Evolutionary conservation across 441 rosid species (phyloP), one percentile per base, ranked within the genome.

Genomic region (Gossypium davidsonii): DNA sequence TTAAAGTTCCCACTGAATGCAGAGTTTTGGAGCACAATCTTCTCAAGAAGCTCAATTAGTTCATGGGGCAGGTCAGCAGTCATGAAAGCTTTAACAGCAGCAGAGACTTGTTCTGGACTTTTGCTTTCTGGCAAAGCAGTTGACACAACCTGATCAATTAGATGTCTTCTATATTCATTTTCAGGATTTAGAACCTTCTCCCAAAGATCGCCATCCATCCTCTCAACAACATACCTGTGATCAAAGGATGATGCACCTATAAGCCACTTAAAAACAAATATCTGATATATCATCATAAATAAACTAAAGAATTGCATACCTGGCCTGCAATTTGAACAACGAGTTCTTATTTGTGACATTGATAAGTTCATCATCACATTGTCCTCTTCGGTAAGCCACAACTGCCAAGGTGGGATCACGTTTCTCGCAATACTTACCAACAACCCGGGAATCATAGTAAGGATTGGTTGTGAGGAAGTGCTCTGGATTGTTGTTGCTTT

Each of bases 71-170:
- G 85, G 83, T 96, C 99, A 71, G 99, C 98, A 51, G 98, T 91
- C 99, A 96, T 96, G 84, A 96, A 96, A 80, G 99, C 99, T 84
- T 96, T 93, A 70, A 93, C 99, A 77, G 99, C 95, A 21, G 98
- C 99, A 78, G 99, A 93, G 74, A 96, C 99, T 89, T 96, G 99
- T 69, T 96, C 98, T 74, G 99, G 98, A 75, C 98, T 96, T 89
- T 92, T 94, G 91, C 98, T 96, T 81, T 96, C 99, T 9, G 99
- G 98, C 84, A 96, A 83, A 77, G 99, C 98, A 75, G 99, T 96
- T 55, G 99, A 96, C 42, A 92, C 98, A 76, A 96, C 99, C 81
- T 96, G 99, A 83, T 96, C 99, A 56, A 96, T 96, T 55, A 96
- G 95, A 78, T 94, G 99, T 76, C 99, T 91, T 83, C 98, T 83